Base-by-base conservation (phyloP, 768 basidiomycete genomes). In the Nevesoporus exiguus region DNA sequence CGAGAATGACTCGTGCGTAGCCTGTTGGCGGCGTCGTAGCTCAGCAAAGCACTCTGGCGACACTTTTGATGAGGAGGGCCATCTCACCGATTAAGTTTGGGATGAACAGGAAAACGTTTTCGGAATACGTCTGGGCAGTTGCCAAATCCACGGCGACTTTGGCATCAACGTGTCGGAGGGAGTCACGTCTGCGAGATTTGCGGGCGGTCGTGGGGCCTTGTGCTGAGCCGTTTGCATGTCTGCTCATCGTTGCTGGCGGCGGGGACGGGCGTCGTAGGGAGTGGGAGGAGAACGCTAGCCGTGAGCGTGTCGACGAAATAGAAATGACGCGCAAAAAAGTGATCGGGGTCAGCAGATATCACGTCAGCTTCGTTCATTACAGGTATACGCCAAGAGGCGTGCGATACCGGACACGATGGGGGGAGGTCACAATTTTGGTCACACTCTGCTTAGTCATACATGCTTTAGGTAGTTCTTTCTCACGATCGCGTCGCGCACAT, bases 81-180 rank as follows among this genome's bases (percentile, higher is more conserved):
- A 0, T 73, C 86, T 62, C 62, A 86, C 93, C 96, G 69, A 99
- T 98, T 65, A 99, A 77, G 73, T 99, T 99, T 36, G 97, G 95
- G 15, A 94, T 82, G 74, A 98, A 99, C 48, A 98, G 82, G 71
- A 96, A 99, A 60, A 98, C 89, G 71, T 98, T 98, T 76, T 99
- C 97, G 33, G 90, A 86, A 61, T 90, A 90, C 0, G 84, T 77
- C 72, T 92, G 90, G 14, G 85, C 85, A 13, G 89, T 93, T 25
- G 92, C 92, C 46, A 93, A 82, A 69, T 91, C 91, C 29, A 94
- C 85, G 9, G 90, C 92, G 54, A 84, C 81, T 66, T 91, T 90
- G 52, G 91, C 88, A 70, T 92, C 88, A 50, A 92, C 84, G 25
- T 88, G 76, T 58, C 86, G 84, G 48, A 88, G 77, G 8, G 88